Base-by-base conservation (phyloP, 192 early-diverging fungal genomes). In the Entomortierella parvispora region DNA sequence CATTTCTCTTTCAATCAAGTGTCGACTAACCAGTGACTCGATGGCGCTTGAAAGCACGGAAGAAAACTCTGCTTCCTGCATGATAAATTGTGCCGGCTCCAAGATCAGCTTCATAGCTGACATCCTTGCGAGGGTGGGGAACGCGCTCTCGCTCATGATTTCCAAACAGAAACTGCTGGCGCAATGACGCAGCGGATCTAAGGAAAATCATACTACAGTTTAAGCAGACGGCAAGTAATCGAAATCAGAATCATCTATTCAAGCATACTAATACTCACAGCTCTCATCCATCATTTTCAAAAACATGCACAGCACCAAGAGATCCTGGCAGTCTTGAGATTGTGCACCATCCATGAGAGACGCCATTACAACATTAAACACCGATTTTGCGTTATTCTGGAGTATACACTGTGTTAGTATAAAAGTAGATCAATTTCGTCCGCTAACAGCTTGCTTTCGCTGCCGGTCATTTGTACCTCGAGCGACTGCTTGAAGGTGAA, bases 291-390 rank as follows among this genome's bases (percentile, higher is more conserved):
- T 58, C 18, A 68, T 65, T 22, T 64, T 68, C 8, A 77, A 47
- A 12, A 64, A 53, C 1, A 68, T 77, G 29, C 74, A 68, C 0
- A 77, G 66, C 14, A 55, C 4, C 7, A 77, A 37, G 0, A 77
- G 42, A 11, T 54, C 51, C 11, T 68, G 60, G 28, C 28, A 64
- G 49, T 58, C 65, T 10, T 53, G 40, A 22, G 25, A 37, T 14
- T 28, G 37, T 15, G 58, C n/a, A 14, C 74, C 74, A 11, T 77
- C 47, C 1, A 62, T 31, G 2, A 68, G 29, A 20, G 65, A 68
- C 2, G 74, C 74, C 2, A 77, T 53, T 9, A 77, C 26, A 6
- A 77, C 66, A 49, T 77, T 77, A 22, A 77, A 68, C 6, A 48
- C 59, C 0, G 65, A 52, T 17, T 23, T 63, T 22, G 74, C 65